Conservation (phyloP, 139 green algal species). For the Haematococcus sp. region DNA sequence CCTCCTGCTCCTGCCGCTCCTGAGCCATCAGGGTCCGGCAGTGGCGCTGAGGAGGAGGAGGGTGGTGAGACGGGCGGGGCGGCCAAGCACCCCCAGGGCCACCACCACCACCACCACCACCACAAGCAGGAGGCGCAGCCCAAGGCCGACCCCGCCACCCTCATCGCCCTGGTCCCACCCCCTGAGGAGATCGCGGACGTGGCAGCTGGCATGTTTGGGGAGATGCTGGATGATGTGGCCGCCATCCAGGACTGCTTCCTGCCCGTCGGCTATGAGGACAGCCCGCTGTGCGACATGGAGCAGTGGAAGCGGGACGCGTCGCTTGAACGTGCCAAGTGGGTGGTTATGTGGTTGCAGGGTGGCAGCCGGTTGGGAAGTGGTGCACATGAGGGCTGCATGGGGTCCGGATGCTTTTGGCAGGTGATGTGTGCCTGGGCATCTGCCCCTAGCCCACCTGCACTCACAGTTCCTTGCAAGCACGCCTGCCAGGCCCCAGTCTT, state of each 20-base stretch:
- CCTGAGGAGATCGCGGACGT: slow-evolving; percentile 26
- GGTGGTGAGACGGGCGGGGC: too few species aligned
- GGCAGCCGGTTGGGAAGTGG: too few species aligned
- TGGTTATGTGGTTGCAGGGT: neutral
- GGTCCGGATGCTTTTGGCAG: too few species aligned
- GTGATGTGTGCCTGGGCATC: too few species aligned
- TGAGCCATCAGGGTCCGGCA: neutral
- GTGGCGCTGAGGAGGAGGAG: neutral
- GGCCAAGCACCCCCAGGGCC: too few species aligned
- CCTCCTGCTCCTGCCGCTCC: neutral
- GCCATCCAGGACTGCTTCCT: slow-evolving; percentile 18
- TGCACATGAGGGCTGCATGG: too few species aligned
- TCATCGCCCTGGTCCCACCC: neutral
- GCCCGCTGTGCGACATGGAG: neutral
- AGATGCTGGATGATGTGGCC: slow-evolving; percentile 36
- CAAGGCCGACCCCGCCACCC: too few species aligned
- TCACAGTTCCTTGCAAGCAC: too few species aligned
- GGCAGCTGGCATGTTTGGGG: slow-evolving; percentile 20
- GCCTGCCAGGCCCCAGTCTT: too few species aligned
- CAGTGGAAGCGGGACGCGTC: neutral
- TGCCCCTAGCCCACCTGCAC: too few species aligned
- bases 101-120: too few species aligned
- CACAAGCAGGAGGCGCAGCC: too few species aligned
- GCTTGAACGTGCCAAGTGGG: neutral
- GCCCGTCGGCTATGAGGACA: slow-evolving; percentile 1